Base-by-base conservation (phyloP, 2,329 filamentous ascomycete genomes). In the Fusarium buxicola region DNA sequence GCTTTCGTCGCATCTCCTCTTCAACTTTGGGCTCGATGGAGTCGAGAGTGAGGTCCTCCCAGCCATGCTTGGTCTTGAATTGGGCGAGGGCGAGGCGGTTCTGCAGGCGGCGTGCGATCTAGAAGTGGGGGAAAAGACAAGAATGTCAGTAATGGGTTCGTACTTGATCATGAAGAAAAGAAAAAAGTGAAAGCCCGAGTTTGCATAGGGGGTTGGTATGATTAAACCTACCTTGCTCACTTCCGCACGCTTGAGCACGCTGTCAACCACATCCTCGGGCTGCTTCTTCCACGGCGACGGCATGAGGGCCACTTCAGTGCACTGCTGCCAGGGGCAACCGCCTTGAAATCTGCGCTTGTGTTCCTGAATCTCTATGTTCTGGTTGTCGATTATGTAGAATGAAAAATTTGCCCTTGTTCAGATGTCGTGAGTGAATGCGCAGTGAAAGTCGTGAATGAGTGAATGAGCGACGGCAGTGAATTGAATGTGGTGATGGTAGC, bases 51-150 rank as follows among this genome's bases (percentile, higher is more conserved):
- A 96, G 85, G 77, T 95, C 92, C 78, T 97, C 91, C 89, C 93
- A 96, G 75, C 94, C 94, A 80, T 96, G 91, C 79, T 96, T 93
- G 68, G 95, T 93, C 81, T 98, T 98, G 85, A 97, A 95, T 78
- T 96, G 95, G 75, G 95, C 95, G 65, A 98, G 87, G 57, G 95
- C 94, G 58, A 99, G 88, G 64, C 94, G 92, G 81, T 96, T 93
- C 80, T 98, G 93, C 52, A 99, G 84, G 73, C 91, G 91, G 75
- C 94, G 86, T 70, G 94, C 95, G 82, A 99, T 96, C 95, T 98
- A 74, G 52, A 71, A 57, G 57, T 48, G 60, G 51, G 41, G 53
- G 46, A 51, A 69, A 63, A 49, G 52, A 46, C 45, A 68, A 61
- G 48, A 54, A 47, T 51, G 65, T 69, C 50, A 71, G 59, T 52